phyloP scores from a whole-genome alignment of 2,329 filamentous ascomycete species.

The Aspergillus pseudotamarii region DNA sequence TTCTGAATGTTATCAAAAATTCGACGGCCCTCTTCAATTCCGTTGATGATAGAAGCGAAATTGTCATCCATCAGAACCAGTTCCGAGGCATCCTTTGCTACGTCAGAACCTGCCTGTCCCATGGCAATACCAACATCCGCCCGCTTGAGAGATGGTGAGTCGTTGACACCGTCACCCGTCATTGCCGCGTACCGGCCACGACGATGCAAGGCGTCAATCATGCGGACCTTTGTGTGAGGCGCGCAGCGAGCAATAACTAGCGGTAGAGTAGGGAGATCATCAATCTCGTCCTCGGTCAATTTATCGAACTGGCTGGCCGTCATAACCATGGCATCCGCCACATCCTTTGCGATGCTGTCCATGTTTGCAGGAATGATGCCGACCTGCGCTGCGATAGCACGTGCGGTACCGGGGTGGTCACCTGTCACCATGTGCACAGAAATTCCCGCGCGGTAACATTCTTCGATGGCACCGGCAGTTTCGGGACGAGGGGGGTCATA shows the following conservation, averaged over 20 bases:
- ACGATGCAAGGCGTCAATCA: constrained; percentile 67
- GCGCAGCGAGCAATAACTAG: constrained; percentile 63
- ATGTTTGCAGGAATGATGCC: constrained; percentile 72
- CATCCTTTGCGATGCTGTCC: constrained; percentile 59
- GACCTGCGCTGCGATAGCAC: constrained; percentile 76
- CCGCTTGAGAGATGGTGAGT: constrained; percentile 77
- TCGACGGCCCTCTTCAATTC: constrained; percentile 79
- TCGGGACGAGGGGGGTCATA: constrained; percentile 85
- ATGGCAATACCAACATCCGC: constrained; percentile 89
- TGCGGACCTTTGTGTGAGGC: constrained; percentile 73
- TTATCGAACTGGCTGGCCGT: constrained; percentile 79
- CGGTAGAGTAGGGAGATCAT: constrained; percentile 56
- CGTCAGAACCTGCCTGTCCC: constrained; percentile 78
- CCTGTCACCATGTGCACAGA: constrained; percentile 83
- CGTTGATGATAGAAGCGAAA: constrained; percentile 82
- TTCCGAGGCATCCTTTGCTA: constrained; percentile 71
- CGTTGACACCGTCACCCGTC: constrained; percentile 89
- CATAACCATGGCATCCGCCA: constrained; percentile 72
- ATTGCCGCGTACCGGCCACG: constrained; percentile 77
- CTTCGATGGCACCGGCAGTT: constrained; percentile 70
- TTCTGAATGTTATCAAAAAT: constrained; percentile 93
- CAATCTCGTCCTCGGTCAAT: constrained; percentile 74
- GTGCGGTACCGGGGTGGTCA: constrained; percentile 77
- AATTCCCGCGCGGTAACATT: constrained; percentile 74
- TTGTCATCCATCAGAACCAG: constrained; percentile 78